Conservation (phyloP, 768 basidiomycete genomes). For the Pleurotus cornucopiae region DNA sequence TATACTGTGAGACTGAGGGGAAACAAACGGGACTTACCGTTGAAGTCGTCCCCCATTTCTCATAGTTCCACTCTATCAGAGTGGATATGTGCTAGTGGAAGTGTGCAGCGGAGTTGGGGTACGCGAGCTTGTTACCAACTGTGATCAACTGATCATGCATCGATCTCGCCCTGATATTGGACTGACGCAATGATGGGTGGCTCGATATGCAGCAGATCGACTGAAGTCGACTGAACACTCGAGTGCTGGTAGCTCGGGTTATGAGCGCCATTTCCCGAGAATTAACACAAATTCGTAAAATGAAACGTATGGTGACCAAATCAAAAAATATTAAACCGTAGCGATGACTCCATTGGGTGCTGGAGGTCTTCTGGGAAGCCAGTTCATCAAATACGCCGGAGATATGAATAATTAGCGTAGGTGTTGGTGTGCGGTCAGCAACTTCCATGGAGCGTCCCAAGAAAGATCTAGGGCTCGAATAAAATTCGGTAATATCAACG, state of each 20-base stretch:
- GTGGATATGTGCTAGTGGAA: neutral
- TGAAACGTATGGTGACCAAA: no score
- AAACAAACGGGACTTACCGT: constrained; percentile 7
- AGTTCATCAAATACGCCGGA: neutral
- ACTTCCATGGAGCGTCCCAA: neutral
- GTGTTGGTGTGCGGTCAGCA: neutral
- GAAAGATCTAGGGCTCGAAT: neutral
- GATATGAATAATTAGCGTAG: neutral
- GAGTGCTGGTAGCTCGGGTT: no score
- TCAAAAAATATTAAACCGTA: neutral
- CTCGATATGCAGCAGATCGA: no score
- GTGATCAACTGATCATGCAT: constrained; percentile 6
- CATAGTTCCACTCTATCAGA: constrained; percentile 9
- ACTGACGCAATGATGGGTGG: neutral
- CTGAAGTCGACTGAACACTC: no score
- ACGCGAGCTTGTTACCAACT: constrained; percentile 3
- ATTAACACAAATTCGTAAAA: no score
- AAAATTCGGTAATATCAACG: constrained; percentile 4
- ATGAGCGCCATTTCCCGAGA: no score
- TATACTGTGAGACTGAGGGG: constrained; percentile 5
- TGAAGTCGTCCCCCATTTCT: constrained; percentile 8
- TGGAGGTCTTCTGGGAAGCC: no score
- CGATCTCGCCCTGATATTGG: neutral
- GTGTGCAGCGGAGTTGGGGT: constrained; percentile 5
- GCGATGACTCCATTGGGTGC: no score